Conservation (phyloP, 2,329 filamentous ascomycete species). For the Fusarium veterinarium region DNA sequence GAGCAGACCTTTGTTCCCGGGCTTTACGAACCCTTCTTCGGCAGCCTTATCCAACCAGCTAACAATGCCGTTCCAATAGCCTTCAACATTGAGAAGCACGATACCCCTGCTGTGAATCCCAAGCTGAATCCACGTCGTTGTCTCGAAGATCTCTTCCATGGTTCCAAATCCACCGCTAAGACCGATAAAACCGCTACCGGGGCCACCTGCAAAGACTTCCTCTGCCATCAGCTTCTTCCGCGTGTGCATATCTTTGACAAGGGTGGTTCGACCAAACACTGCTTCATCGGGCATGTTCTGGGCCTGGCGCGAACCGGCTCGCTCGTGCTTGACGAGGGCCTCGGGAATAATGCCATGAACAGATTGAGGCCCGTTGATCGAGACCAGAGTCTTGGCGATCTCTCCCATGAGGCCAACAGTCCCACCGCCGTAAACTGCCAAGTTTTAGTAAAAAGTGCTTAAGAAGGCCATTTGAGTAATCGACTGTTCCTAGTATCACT, state of each 20-base stretch:
- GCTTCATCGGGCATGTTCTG: constrained; percentile 71
- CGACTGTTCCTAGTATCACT: too few species aligned
- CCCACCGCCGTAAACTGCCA: constrained; percentile 87
- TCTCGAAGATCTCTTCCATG: constrained; percentile 93
- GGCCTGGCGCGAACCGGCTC: constrained; percentile 63
- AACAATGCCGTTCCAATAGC: constrained; percentile 91
- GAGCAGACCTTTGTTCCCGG: constrained; percentile 78
- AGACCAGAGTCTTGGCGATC: constrained; percentile 84
- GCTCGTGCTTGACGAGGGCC: constrained; percentile 84
- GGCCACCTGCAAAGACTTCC: constrained; percentile 86
- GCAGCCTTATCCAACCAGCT: constrained; percentile 83
- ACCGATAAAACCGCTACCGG: constrained; percentile 89
- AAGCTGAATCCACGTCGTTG: constrained; percentile 94
- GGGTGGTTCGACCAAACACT: constrained; percentile 83
- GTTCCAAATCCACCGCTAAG: constrained; percentile 93
- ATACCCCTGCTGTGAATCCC: constrained; percentile 88
- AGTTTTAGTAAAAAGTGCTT: too few species aligned
- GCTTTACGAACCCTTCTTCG: constrained; percentile 79
- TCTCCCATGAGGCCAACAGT: constrained; percentile 97
- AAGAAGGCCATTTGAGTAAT: too few species aligned
- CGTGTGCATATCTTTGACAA: constrained; percentile 96
- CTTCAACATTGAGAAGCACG: constrained; percentile 85
- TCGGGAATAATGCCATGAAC: constrained; percentile 96
- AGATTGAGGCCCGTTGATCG: constrained; percentile 79
- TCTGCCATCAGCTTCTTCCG: constrained; percentile 94